Base-by-base conservation (phyloP, 1,284 basidiomycete species). In the Microbotryomycetes sp. region DNA sequence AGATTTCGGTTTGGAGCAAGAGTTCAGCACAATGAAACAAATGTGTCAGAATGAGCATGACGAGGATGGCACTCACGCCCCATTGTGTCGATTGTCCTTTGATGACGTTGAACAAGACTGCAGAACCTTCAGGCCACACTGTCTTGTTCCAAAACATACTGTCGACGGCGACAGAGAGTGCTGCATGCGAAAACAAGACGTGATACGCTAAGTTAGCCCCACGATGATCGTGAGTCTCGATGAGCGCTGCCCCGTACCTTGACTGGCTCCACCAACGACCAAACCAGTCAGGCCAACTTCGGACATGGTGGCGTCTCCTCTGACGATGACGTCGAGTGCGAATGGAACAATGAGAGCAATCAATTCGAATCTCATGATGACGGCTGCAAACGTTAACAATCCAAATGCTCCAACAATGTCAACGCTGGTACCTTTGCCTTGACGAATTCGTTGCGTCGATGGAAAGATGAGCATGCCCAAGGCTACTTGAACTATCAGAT, bases 51-150 rank as follows among this genome's bases (percentile, higher is more conserved):
- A 12, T 25, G 4, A 19, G 25, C 58, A 31, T 49, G 50, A 54
- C 26, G 51, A 42, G 47, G 56, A 1, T 7, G 23, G 15, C 3
- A 80, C 86, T 75, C 74, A 93, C 87, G 66, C 96, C 94, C 94
- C 94, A 98, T 28, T 94, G 85, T 0, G 85, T 79, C 51, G 88
- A 87, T 73, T 94, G 89, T 25, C 92, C 91, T 73, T 91, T 77
- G 19, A 87, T 79, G 26, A 97, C 84, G 72, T 98, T 98, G 80
- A 92, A 98, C 65, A 86, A 83, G 23, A 93, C 70, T 1, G 85
- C 83, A 4, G 83, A 79, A 16, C 91, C 78, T 73, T 98, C 96
- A 0, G 94, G 94, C 92, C 92, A 97, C 1, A 92, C 73, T 6
- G 82, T 79, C 65, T 76, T 74, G 53, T 79, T 75, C 92, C 93